Evolutionary conservation across 2,329 filamentous ascomycete genomes (phyloP).

Genomic region (Madurella mycetomatis): DNA sequence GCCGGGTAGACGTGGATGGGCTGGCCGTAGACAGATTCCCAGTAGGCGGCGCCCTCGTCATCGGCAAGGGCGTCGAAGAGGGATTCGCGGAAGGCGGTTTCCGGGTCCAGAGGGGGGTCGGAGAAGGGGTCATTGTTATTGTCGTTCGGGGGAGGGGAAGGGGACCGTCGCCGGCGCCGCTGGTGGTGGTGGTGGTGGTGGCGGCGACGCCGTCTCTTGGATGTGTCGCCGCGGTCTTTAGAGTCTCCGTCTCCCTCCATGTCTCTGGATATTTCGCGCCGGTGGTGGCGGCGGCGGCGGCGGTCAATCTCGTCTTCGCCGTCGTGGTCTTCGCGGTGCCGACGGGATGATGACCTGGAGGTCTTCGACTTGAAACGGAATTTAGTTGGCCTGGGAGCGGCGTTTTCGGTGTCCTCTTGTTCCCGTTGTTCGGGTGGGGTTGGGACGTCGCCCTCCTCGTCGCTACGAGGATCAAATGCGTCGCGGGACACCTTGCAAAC

Average conservation of each 20-base stretch:
- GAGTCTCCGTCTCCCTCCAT: slow-evolving; percentile 2
- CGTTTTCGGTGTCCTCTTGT: not conserved
- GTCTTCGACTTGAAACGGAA: slow-evolving; percentile 41
- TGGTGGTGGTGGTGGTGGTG: slow-evolving; percentile 21
- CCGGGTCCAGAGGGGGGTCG: slow-evolving; percentile 52
- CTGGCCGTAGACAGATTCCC: slow-evolving; percentile 95
- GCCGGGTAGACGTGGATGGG: slow-evolving; percentile 76
- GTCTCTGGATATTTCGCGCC: not conserved
- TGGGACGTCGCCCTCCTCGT: not conserved
- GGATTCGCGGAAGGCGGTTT: slow-evolving; percentile 82
- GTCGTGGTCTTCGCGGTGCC: slow-evolving; percentile 27
- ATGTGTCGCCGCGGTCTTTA: not conserved
- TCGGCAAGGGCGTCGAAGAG: slow-evolving; percentile 96
- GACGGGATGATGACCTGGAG: slow-evolving; percentile 25
- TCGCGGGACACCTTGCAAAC: slow-evolving; percentile 1
- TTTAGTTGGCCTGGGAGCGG: slow-evolving; percentile 29
- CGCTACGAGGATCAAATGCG: not conserved
- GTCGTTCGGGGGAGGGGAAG: slow-evolving; percentile 34
- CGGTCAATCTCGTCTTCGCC: slow-evolving; percentile 29
- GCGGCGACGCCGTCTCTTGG: slow-evolving; percentile 17
- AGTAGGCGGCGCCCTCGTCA: slow-evolving; percentile 91
- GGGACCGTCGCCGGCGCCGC: slow-evolving; percentile 37
- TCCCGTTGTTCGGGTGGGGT: not conserved
- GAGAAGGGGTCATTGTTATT: slow-evolving; percentile 39
- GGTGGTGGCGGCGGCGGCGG: slow-evolving; percentile 26